Evolutionary conservation across 768 basidiomycete species (phyloP).

Genomic region (Auricularia auricula-judae): DNA sequence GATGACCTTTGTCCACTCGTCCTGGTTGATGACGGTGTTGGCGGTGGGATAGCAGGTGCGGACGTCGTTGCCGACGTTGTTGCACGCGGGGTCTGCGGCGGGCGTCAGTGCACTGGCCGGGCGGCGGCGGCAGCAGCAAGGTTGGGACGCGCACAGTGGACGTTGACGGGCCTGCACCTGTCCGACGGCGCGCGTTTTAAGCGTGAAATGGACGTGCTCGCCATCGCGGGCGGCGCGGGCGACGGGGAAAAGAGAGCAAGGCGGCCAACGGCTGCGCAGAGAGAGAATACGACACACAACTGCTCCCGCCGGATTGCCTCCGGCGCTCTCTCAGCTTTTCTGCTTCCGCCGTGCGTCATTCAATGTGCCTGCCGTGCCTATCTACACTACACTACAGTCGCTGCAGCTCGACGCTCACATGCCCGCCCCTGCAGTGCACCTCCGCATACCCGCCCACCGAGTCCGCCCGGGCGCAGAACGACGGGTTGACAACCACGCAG

Average conservation of each 20-base stretch:
- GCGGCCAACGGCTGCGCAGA: too few relatives aligned
- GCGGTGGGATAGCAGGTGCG: constrained; percentile 66
- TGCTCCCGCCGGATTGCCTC: too few relatives aligned
- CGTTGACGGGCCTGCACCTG: neutral
- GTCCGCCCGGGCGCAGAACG: constrained; percentile 34
- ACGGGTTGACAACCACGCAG: constrained; percentile 78
- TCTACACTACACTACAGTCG: too few relatives aligned
- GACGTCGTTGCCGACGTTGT: constrained; percentile 46
- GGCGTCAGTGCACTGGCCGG: neutral
- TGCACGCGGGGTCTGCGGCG: constrained; percentile 20
- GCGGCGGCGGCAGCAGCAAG: neutral
- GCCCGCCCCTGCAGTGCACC: neutral
- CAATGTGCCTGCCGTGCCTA: too few relatives aligned
- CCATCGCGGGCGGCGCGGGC: neutral
- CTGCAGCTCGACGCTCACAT: neutral
- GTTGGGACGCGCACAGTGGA: neutral
- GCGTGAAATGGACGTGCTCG: neutral
- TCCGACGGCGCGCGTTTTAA: neutral
- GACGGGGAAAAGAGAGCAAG: too few relatives aligned
- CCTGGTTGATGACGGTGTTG: constrained; percentile 51
- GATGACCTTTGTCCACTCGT: constrained; percentile 65
- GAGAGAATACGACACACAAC: too few relatives aligned
- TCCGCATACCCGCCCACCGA: neutral
- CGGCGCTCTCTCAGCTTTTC: too few relatives aligned
- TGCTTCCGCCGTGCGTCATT: too few relatives aligned